Conservation (phyloP, 169 alveolate genomes). For the Plasmodium gaboni region DNA sequence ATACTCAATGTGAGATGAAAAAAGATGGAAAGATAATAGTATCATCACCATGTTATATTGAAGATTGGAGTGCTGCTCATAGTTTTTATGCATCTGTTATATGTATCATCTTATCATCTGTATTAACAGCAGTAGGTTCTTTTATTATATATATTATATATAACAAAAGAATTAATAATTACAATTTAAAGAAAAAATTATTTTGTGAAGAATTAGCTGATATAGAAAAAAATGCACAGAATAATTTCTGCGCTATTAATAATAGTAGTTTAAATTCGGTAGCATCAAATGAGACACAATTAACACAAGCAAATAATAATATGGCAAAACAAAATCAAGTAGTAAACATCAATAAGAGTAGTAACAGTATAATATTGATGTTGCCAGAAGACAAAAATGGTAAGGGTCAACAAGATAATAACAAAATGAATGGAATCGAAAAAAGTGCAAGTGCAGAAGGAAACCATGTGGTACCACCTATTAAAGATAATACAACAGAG, state of each 20-base stretch:
- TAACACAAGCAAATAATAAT: conserved; percentile 1
- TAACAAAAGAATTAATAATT: conserved; percentile 20
- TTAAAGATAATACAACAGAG: conserved; percentile 4
- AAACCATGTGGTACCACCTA: neutral
- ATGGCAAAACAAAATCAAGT: neutral
- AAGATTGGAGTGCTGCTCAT: conserved; percentile 80
- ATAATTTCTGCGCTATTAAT: conserved; percentile 6
- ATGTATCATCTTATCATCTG: conserved; percentile 53
- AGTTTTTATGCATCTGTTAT: conserved; percentile 33
- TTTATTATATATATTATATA: conserved; percentile 58
- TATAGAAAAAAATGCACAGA: conserved; percentile 20
- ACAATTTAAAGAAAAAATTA: conserved; percentile 29
- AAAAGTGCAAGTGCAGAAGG: neutral
- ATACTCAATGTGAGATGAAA: conserved; percentile 36
- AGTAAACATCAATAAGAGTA: no score
- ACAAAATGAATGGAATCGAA: neutral
- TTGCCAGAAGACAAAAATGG: no score
- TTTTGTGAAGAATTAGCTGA: conserved; percentile 42
- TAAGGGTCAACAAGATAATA: no score
- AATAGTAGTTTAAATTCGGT: conserved; percentile 73
- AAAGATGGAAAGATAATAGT: neutral
- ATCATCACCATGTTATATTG: conserved; percentile 75
- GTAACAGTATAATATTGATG: no score
- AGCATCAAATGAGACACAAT: conserved; percentile 68
- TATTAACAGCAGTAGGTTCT: conserved; percentile 67